Percentiles rank a stretch among this genome's conserved stretches.
Conservation (phyloP, 2,329 filamentous ascomycete species). For the Hypoxylon sp. region DNA sequence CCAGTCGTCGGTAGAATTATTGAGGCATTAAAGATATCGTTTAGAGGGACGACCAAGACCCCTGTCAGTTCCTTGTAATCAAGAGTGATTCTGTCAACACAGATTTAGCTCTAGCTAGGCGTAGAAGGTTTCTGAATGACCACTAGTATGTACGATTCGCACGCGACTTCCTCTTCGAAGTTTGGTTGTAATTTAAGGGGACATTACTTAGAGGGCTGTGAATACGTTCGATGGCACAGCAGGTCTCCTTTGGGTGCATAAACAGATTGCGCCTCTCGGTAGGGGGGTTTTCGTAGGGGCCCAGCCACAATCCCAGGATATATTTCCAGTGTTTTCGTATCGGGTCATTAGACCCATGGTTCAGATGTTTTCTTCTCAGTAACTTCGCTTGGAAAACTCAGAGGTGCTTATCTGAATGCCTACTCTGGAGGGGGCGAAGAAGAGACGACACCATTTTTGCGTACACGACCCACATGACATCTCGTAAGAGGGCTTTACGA, state of each 20-base stretch:
- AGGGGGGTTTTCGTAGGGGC: neutral
- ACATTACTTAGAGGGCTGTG: neutral
- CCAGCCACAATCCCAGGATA: neutral
- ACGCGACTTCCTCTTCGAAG: too few species aligned
- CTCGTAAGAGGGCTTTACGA: too few species aligned
- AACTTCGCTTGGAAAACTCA: slow-evolving; percentile 2
- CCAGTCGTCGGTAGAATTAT: too few species aligned
- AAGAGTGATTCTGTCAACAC: neutral
- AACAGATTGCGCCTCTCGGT: neutral
- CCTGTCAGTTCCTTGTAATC: too few species aligned
- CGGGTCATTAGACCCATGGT: neutral
- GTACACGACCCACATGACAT: too few species aligned
- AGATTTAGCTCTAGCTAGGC: slow-evolving; percentile 2
- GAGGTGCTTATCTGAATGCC: too few species aligned
- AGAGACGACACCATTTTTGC: too few species aligned
- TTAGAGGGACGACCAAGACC: too few species aligned
- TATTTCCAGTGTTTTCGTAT: neutral
- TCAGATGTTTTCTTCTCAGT: neutral
- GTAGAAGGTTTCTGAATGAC: neutral
- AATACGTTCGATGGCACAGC: neutral
- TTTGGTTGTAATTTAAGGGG: neutral
- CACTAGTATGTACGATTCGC: too few species aligned
- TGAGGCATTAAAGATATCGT: neutral
- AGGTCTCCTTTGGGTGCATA: neutral
- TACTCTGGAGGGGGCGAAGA: too few species aligned